A percentile compares a stretch with the other conserved stretches of the same genome.
Conservation (phyloP, 1,139 yeast species). For the Candida anutae region DNA sequence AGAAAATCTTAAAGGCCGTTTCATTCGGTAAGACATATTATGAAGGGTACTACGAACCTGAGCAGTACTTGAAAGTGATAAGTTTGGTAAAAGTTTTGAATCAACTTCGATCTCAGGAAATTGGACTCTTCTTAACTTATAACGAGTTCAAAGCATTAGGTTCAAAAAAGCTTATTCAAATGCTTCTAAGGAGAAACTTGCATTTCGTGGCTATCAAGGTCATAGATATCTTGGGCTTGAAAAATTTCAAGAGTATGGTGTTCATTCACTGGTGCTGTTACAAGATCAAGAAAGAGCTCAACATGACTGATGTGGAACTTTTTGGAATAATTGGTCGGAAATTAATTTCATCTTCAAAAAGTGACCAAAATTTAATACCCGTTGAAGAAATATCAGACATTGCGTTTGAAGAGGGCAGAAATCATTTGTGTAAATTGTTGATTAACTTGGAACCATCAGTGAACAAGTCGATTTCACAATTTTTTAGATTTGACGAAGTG, state of each 20-base stretch:
- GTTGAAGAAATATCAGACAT: constrained; percentile 57
- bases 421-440: constrained; percentile 54
- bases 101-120: constrained; percentile 51
- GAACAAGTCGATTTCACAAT: constrained; percentile 51
- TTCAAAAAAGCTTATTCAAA: constrained; percentile 45
- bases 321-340: constrained; percentile 42
- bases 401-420: constrained; percentile 82
- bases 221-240: constrained; percentile 41
- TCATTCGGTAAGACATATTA: constrained; percentile 75
- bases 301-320: constrained; percentile 51
- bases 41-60: constrained; percentile 43
- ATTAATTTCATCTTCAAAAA: constrained; percentile 17
- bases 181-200: constrained; percentile 53
- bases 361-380: constrained; percentile 32
- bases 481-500: constrained; percentile 65
- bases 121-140: constrained; percentile 65
- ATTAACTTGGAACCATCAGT: constrained; percentile 65
- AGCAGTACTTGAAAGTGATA: constrained; percentile 53
- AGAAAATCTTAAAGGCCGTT: constrained; percentile 70
- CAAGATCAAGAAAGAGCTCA: constrained; percentile 51
- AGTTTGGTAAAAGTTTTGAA: constrained; percentile 62
- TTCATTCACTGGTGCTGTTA: constrained; percentile 79
- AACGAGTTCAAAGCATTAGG: constrained; percentile 44
- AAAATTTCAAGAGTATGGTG: constrained; percentile 44
- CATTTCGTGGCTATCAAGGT: constrained; percentile 61